These are phyloP conservation scores for Solanum dulcamara DNA, from an alignment of 257 asterid species.

Conservation along the genomic window DNA sequence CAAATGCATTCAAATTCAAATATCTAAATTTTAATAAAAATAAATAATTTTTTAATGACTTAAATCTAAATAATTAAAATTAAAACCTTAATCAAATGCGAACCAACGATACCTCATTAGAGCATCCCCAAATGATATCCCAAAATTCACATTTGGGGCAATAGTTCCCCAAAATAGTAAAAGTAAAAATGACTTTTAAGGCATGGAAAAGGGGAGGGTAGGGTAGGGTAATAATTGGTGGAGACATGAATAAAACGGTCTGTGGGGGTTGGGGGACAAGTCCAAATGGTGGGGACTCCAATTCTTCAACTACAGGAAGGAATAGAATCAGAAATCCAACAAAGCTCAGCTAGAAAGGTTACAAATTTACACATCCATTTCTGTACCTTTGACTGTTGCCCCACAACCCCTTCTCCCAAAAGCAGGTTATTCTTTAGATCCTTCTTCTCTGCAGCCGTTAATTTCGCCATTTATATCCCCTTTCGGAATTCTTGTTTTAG, in stretches of 20 bases:
- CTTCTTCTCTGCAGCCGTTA: background rate
- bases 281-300: conserved; percentile 7
- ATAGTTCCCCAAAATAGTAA: background rate
- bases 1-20: too few relatives aligned
- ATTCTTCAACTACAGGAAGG: background rate
- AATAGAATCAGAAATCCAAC: conserved; percentile 12
- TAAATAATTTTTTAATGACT: too few relatives aligned
- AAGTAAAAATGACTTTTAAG: background rate
- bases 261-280: background rate
- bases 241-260: background rate
- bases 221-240: background rate
- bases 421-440: conserved; percentile 12
- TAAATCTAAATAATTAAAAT: too few relatives aligned
- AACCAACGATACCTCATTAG: too few relatives aligned
- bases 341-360: background rate
- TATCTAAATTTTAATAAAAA: too few relatives aligned
- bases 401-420: conserved; percentile 7
- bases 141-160: background rate
- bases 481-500: conserved; percentile 1
- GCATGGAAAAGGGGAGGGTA: background rate
- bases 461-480: conserved; percentile 16
- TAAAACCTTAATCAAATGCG: too few relatives aligned
- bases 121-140: too few relatives aligned
- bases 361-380: background rate
- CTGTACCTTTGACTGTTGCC: background rate